Evolutionary conservation across 768 basidiomycete genomes (phyloP).

Genomic region (Nidula microcarpa): DNA sequence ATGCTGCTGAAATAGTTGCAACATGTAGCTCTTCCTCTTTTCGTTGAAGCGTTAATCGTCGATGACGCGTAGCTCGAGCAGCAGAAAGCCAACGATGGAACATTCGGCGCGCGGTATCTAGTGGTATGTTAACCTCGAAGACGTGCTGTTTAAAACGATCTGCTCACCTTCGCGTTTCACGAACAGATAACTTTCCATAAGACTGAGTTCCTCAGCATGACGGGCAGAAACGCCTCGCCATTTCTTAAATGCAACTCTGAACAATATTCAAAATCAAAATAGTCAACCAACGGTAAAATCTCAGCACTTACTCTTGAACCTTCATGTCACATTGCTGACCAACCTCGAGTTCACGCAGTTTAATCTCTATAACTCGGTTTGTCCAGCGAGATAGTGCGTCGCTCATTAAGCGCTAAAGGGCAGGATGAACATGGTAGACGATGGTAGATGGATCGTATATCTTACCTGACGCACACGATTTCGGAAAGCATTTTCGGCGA

Average conservation of each 20-base stretch:
- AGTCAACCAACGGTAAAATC: background rate
- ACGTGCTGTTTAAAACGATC: background rate
- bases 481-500: slow-evolving; percentile 2
- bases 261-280: background rate
- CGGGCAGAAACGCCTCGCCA: slow-evolving; percentile 64
- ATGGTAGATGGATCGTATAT: background rate
- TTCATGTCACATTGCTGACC: slow-evolving; percentile 36
- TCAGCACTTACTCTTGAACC: slow-evolving; percentile 24
- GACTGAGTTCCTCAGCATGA: slow-evolving; percentile 67
- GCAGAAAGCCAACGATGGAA: slow-evolving; percentile 70
- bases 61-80: slow-evolving; percentile 57
- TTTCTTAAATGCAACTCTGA: slow-evolving; percentile 57
- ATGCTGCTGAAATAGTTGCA: slow-evolving; percentile 46
- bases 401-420: slow-evolving; percentile 41
- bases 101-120: slow-evolving; percentile 64
- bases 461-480: slow-evolving; percentile 14
- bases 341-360: slow-evolving; percentile 68
- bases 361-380: slow-evolving; percentile 68
- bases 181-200: slow-evolving; percentile 83
- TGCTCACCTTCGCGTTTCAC: slow-evolving; percentile 73
- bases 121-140: slow-evolving; percentile 1
- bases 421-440: background rate
- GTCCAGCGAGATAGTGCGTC: slow-evolving; percentile 59
- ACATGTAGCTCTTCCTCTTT: slow-evolving; percentile 63
- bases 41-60: slow-evolving; percentile 53